Evolutionary conservation across 495 filamentous ascomycete species (phyloP), one percentile per base, ranked within the genome.

Genomic region (Physcia stellaris): DNA sequence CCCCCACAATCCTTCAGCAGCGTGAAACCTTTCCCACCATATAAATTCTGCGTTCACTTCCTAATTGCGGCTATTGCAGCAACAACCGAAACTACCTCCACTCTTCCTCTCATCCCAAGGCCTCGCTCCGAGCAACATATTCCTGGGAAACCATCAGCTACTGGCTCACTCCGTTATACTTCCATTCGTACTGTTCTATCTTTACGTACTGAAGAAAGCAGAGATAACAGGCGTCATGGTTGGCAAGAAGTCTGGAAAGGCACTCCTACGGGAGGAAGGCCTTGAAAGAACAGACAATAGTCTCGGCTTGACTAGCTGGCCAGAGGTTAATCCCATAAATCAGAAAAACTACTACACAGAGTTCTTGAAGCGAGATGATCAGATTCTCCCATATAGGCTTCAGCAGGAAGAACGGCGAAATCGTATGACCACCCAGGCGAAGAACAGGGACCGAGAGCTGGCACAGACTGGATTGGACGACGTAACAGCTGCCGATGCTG

Each of bases 311-410:
- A 86, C 86, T 18, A 88, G 70, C 59, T 98, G 90, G 90, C 92
- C 90, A 15, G 79, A 86, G 48, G 74, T 94, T 29, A 67, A 69
- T 12, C 79, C 86, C 52, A 98, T 98, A 56, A 98, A 98, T 53
- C 90, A 98, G 54, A 98, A 98, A 61, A 98, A 98, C 59, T 98
- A 98, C 60, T 98, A 98, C 52, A 98, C 90, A 24, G 90, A 98
- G 50, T 98, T 93, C 50, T 81, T 96, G 51, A 98, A 98, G 67
- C 76, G 92, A 49, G 90, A 98, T 59, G 90, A 98, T 47, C 90
- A 98, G 62, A 80, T 86, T 40, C 73, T 96, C 31, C 83, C 87
- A 1, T 74, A 86, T 49, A 75, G 90, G 39, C 64, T 93, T 4
- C 86, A 90, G 48, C 77, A 75, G 55, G 87, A 95, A 53, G 84